Conservation (phyloP, 345 rosid genomes). For the Triadica sebifera region DNA sequence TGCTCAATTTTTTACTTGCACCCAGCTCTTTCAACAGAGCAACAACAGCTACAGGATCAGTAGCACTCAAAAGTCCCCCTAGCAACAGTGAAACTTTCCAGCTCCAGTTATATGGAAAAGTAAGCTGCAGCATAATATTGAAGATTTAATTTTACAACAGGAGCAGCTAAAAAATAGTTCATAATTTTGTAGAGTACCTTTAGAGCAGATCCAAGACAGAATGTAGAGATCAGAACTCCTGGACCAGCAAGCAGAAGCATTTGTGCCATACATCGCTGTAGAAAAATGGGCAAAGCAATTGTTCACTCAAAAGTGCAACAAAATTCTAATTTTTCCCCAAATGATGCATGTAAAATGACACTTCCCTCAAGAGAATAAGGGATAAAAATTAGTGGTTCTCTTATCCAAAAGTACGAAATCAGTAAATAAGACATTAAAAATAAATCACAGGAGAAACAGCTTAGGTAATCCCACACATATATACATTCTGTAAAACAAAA, state of each 20-base stretch:
- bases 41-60: slow-evolving; percentile 99
- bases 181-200: slow-evolving; percentile 48
- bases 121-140: slow-evolving; percentile 48
- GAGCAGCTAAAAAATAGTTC: not conserved
- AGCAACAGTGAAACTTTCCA: slow-evolving; percentile 92
- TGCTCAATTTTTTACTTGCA: slow-evolving; percentile 92
- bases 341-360: not conserved
- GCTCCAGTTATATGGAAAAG: slow-evolving; percentile 85
- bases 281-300: not conserved
- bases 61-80: slow-evolving; percentile 96
- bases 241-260: slow-evolving; percentile 97
- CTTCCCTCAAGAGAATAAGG: not conserved
- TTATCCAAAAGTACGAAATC: not conserved
- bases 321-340: not conserved
- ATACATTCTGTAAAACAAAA: too few species aligned
- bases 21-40: slow-evolving; percentile 94
- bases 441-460: too few species aligned
- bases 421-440: not conserved
- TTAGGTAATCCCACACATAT: too few species aligned
- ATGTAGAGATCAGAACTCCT: slow-evolving; percentile 84
- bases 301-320: not conserved
- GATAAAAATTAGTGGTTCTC: not conserved
- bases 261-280: slow-evolving; percentile 81
- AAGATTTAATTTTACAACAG: slow-evolving; percentile 9
- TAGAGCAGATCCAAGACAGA: slow-evolving; percentile 65